Evolutionary conservation across 2,329 filamentous ascomycete genomes (phyloP).

Genomic region (Fulvia fulva): DNA sequence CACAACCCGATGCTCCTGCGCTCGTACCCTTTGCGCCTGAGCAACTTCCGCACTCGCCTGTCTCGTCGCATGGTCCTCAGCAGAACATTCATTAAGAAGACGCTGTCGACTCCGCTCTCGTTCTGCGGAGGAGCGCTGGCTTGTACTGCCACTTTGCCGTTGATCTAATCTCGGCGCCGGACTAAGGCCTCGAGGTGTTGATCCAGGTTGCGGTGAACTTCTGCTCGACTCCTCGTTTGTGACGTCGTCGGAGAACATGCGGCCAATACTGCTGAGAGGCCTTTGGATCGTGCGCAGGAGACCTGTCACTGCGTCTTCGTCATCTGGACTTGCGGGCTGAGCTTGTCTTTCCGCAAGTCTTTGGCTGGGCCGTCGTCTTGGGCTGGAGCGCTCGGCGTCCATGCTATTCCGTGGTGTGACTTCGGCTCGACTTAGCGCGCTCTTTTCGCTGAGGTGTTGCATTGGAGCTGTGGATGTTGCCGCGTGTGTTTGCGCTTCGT

Average conservation of each 20-base stretch:
- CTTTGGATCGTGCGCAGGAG: slow-evolving; percentile 86
- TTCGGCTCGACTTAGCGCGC: slow-evolving; percentile 51
- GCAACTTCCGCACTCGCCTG: slow-evolving; percentile 88
- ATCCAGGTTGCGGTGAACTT: slow-evolving; percentile 45
- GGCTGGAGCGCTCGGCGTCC: slow-evolving; percentile 57
- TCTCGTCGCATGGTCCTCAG: slow-evolving; percentile 81
- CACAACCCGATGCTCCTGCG: slow-evolving; percentile 81
- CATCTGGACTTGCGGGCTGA: slow-evolving; percentile 49
- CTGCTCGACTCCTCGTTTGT: slow-evolving; percentile 31
- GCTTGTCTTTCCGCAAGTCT: slow-evolving; percentile 23
- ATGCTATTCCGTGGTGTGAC: slow-evolving; percentile 57
- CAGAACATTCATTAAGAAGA: slow-evolving; percentile 51
- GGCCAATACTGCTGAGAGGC: slow-evolving; percentile 84
- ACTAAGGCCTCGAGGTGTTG: slow-evolving; percentile 47
- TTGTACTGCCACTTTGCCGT: slow-evolving; percentile 17
- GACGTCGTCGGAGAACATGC: slow-evolving; percentile 80
- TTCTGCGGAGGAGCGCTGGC: slow-evolving; percentile 28
- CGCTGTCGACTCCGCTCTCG: slow-evolving; percentile 34
- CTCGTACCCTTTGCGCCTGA: slow-evolving; percentile 76
- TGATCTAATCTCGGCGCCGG: slow-evolving; percentile 33
- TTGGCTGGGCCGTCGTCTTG: slow-evolving; percentile 56
- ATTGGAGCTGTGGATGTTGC: slow-evolving; percentile 34
- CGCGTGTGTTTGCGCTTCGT: slow-evolving; percentile 32
- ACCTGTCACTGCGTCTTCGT: slow-evolving; percentile 77
- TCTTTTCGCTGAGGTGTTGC: slow-evolving; percentile 44